Conservation (phyloP, 164 flowering plant species). For the Echeveria elegans region DNA sequence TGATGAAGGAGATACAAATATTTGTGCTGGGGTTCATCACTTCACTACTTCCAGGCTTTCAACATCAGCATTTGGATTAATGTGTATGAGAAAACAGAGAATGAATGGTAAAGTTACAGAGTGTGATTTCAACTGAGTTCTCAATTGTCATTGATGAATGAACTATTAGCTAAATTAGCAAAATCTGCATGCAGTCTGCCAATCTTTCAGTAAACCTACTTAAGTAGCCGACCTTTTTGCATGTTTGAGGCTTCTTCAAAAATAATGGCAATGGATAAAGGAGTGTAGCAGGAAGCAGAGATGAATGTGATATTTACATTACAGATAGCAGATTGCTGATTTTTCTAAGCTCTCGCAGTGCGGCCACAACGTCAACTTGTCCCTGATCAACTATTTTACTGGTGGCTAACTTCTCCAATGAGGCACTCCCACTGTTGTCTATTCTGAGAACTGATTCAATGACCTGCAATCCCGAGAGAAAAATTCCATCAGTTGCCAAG, state of each 20-base stretch:
- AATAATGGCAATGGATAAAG: not conserved
- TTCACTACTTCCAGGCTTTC: conserved; percentile 9
- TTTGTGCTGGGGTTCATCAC: conserved; percentile 8
- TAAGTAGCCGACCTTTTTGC: not conserved
- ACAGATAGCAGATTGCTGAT: conserved; percentile 82
- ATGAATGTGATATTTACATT: conserved; percentile 39
- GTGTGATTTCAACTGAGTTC: no score
- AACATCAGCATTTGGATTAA: conserved; percentile 9
- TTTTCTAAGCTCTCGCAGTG: conserved; percentile 90
- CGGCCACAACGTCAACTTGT: conserved; percentile 74
- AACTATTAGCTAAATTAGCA: no score
- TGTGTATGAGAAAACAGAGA: not conserved
- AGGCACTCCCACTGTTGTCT: conserved; percentile 42
- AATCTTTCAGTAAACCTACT: not conserved
- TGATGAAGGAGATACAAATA: conserved; percentile 9
- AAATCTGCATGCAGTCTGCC: not conserved
- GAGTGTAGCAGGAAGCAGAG: not conserved
- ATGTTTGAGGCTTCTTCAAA: not conserved
- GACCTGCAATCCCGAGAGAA: conserved; percentile 36
- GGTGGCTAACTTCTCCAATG: conserved; percentile 50
- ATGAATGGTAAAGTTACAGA: not conserved
- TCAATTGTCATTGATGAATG: no score
- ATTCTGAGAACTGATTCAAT: conserved; percentile 82
- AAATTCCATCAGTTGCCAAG: not conserved
- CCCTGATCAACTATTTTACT: conserved; percentile 59